Conservation (phyloP, 495 filamentous ascomycete species). For the Alectoria sarmentosa region DNA sequence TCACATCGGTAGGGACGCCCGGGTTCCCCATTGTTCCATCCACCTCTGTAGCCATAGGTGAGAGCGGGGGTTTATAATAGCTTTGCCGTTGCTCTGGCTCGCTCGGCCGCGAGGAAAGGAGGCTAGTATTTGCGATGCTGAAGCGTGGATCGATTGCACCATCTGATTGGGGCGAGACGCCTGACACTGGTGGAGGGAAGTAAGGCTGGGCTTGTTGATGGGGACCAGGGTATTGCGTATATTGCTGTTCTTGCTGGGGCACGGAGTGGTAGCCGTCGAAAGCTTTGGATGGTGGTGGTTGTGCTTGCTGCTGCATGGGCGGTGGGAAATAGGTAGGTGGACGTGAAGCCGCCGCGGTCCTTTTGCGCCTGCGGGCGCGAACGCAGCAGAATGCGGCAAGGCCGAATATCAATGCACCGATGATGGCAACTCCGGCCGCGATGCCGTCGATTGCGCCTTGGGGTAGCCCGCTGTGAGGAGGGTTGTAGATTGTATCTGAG, state of each 20-base stretch:
- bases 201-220: neutral
- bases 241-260: conserved; percentile 19
- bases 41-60: conserved; percentile 15
- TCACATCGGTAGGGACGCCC: neutral
- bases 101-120: conserved; percentile 3
- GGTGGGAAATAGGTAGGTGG: conserved; percentile 12
- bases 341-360: conserved; percentile 6
- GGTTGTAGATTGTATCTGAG: neutral
- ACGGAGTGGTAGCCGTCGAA: conserved; percentile 18
- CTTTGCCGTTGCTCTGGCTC: conserved; percentile 5
- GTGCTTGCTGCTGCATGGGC: conserved; percentile 12
- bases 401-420: conserved; percentile 8
- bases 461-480: conserved; percentile 13
- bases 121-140: neutral
- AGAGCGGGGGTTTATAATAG: conserved; percentile 11
- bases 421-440: conserved; percentile 12
- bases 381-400: conserved; percentile 14
- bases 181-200: neutral
- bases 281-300: conserved; percentile 13
- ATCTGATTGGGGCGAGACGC: neutral
- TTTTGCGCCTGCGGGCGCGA: conserved; percentile 10
- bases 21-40: conserved; percentile 15
- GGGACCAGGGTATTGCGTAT: conserved; percentile 1
- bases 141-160: conserved; percentile 9
- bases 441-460: conserved; percentile 21